Conservation (phyloP, 768 basidiomycete species). For the Strobilomyces echinocephalus region DNA sequence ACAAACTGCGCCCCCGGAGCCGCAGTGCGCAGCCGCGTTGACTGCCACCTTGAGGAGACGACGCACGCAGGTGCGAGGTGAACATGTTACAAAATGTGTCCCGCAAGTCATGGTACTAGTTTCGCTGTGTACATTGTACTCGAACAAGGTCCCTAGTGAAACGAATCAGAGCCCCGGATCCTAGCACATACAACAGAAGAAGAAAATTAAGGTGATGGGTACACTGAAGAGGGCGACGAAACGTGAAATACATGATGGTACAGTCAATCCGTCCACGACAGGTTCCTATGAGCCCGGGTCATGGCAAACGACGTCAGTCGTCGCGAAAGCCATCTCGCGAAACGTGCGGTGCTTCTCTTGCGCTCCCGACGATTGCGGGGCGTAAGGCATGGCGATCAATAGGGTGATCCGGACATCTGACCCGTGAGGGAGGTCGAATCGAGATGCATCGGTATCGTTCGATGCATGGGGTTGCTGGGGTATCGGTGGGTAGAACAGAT, state of each 20-base stretch:
- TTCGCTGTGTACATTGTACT: no score
- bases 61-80: background rate
- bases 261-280: background rate
- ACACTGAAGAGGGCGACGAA: slow-evolving; percentile 3
- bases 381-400: slow-evolving; percentile 27
- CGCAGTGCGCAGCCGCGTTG: no score
- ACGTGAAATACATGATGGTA: slow-evolving; percentile 11
- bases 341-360: background rate
- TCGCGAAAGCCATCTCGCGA: slow-evolving; percentile 28
- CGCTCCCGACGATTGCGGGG: background rate
- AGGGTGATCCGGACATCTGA: slow-evolving; percentile 26
- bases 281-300: slow-evolving; percentile 10
- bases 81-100: background rate
- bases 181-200: background rate
- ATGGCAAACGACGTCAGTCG: slow-evolving; percentile 16
- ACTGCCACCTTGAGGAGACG: no score
- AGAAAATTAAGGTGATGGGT: slow-evolving; percentile 6
- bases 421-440: slow-evolving; percentile 8
- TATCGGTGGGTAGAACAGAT: slow-evolving; percentile 24
- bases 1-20: no score
- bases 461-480: background rate
- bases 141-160: background rate
- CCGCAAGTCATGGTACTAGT: background rate
- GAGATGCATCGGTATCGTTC: background rate
- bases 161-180: background rate